Conservation (phyloP, 768 basidiomycete genomes). For the Strobilomyces confusus region DNA sequence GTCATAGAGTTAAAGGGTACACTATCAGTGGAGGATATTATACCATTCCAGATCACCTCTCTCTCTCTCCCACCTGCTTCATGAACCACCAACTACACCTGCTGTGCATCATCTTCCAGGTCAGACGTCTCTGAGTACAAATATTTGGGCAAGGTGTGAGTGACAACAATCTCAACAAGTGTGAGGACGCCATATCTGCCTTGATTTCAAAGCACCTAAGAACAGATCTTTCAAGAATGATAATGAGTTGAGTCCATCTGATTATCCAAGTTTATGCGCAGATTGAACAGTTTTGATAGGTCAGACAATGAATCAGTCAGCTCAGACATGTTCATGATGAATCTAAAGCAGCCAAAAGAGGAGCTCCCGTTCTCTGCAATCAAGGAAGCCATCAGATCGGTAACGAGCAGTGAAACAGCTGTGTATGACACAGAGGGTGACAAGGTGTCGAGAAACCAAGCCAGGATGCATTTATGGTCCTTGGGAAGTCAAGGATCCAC, state of each 20-base stretch:
- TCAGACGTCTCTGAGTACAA: no score
- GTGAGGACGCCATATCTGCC: constrained; percentile 1
- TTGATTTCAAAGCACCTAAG: not conserved
- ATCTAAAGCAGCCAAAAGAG: constrained; percentile 3
- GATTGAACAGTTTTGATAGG: not conserved
- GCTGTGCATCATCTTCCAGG: no score
- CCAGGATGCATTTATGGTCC: constrained; percentile 4
- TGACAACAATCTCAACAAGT: constrained; percentile 35
- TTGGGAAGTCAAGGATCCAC: constrained; percentile 10
- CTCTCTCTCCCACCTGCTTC: no score
- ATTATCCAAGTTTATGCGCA: not conserved
- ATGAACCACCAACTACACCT: no score
- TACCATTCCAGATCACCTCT: no score
- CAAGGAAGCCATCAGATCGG: not conserved
- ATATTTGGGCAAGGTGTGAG: no score
- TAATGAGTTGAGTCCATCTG: constrained; percentile 5
- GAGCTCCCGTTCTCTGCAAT: not conserved
- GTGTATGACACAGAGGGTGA: no score
- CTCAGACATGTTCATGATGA: constrained; percentile 22
- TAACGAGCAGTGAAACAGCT: not conserved
- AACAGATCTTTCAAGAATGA: not conserved
- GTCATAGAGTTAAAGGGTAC: no score
- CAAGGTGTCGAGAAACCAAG: not conserved
- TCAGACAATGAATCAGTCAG: constrained; percentile 10
- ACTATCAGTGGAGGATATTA: no score